A percentile compares a stretch with the other conserved stretches of the same genome.
Conservation (phyloP, 345 rosid genomes). For the Aethionema arabicum region DNA sequence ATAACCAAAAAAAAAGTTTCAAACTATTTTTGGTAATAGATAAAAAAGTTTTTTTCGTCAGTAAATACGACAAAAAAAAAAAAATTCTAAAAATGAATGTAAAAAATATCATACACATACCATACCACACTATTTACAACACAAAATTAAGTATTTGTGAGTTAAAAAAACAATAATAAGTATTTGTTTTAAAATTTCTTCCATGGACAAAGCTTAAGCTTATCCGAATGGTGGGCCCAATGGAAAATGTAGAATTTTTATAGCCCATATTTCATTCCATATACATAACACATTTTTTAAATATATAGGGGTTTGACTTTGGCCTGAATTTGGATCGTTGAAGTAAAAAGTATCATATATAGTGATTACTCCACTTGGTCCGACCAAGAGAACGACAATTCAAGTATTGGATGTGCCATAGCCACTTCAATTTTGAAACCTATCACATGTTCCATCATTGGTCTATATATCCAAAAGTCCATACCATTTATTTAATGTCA, state of each 20-base stretch:
- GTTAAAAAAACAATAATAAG: too few species aligned
- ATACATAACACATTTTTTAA: background rate
- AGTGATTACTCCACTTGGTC: constrained; percentile 39
- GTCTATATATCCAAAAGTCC: constrained; percentile 28
- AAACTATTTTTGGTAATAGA: too few species aligned
- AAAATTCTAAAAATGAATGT: too few species aligned
- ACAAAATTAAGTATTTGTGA: too few species aligned
- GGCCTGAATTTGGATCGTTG: constrained; percentile 26
- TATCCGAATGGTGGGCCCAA: constrained; percentile 27
- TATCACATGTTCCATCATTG: constrained; percentile 32
- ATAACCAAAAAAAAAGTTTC: too few species aligned
- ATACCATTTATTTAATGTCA: constrained; percentile 21
- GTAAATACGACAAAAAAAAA: too few species aligned
- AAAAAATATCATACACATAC: too few species aligned
- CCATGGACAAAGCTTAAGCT: constrained; percentile 4
- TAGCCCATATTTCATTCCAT: too few species aligned
- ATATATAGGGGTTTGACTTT: constrained; percentile 34
- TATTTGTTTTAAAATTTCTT: too few species aligned
- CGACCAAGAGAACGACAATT: constrained; percentile 36
- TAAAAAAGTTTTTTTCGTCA: too few species aligned
- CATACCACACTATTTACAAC: too few species aligned
- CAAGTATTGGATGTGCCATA: constrained; percentile 33
- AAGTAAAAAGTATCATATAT: constrained; percentile 24
- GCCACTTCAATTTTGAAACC: constrained; percentile 33
- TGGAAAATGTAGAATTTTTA: too few species aligned